Conservation (phyloP, 2,329 filamentous ascomycete species). For the Ceratocystiopsis minuta region DNA sequence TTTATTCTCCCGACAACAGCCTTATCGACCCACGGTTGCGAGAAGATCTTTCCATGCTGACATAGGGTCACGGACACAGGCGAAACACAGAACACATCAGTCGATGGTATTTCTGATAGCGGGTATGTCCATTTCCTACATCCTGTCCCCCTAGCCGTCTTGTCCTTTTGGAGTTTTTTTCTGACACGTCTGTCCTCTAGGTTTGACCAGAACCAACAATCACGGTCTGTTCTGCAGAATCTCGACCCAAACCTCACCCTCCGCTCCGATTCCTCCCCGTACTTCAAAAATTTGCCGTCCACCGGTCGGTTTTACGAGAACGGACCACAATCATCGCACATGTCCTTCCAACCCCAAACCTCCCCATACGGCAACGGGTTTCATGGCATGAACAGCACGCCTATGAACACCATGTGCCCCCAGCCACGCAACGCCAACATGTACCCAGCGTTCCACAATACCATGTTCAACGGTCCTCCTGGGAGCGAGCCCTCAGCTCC, state of each 20-base stretch:
- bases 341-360: constrained; percentile 1
- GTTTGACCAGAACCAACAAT: constrained; percentile 1
- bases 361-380: constrained; percentile 1
- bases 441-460: constrained; percentile 14
- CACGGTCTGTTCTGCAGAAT: constrained; percentile 7
- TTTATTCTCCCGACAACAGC: background rate
- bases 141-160: too few relatives aligned
- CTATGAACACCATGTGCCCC: constrained; percentile 1
- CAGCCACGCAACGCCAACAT: constrained; percentile 5
- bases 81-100: background rate
- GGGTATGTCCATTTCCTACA: constrained; percentile 2
- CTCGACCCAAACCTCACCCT: constrained; percentile 8
- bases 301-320: constrained; percentile 3
- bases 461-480: constrained; percentile 1
- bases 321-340: constrained; percentile 2
- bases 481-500: constrained; percentile 10
- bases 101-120: constrained; percentile 2
- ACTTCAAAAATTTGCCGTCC: constrained; percentile 3
- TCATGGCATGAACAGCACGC: constrained; percentile 1
- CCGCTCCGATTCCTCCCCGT: background rate
- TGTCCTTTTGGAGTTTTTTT: background rate
- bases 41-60: background rate
- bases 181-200: constrained; percentile 1
- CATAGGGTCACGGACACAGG: too few relatives aligned
- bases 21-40: background rate